Conservation (phyloP, 306 rosid genomes). For the Rosa rugosa region DNA sequence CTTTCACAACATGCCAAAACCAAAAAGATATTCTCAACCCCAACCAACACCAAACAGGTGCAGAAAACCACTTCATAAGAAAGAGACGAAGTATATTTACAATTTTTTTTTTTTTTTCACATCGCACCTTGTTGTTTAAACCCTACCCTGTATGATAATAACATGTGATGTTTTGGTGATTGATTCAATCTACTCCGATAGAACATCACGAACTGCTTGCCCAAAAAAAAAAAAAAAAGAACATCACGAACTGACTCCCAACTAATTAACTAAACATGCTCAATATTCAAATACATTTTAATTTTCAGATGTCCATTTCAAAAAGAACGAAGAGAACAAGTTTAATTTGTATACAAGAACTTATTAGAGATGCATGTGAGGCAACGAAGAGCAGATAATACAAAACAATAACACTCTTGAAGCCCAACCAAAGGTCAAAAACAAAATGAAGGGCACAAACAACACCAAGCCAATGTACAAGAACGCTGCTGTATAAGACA, state of each 20-base stretch:
- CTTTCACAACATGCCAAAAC: not conserved
- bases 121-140: not conserved
- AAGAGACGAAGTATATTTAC: not conserved
- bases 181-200: not conserved
- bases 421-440: not conserved
- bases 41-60: not conserved
- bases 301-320: not conserved
- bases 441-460: not conserved
- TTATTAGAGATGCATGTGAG: not conserved
- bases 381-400: not conserved
- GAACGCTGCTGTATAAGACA: not conserved
- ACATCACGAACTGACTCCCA: not conserved
- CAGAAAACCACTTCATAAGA: not conserved
- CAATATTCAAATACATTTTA: not conserved
- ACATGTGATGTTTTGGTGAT: not conserved
- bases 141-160: not conserved
- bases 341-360: not conserved
- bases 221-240: too few species aligned
- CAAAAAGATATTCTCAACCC: not conserved
- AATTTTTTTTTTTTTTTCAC: not conserved
- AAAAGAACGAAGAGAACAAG: not conserved
- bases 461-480: not conserved
- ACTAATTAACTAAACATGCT: not conserved
- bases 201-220: not conserved
- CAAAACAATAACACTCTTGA: not conserved